Base-by-base conservation (phyloP, 768 basidiomycete species). In the Phlegmacium glaucopus region DNA sequence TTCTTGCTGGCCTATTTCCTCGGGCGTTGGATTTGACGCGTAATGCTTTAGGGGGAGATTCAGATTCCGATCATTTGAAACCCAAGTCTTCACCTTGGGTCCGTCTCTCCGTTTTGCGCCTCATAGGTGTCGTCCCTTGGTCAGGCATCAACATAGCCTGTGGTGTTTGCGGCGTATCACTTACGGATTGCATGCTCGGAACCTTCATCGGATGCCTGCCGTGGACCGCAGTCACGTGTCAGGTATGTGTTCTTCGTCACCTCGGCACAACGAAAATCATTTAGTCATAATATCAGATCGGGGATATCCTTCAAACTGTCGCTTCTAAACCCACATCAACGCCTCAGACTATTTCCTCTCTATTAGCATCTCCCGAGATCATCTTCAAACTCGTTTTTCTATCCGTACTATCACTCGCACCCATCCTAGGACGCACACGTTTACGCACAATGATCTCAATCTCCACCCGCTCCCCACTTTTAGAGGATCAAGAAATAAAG, bases 61-160 rank as follows among this genome's bases (percentile, higher is more conserved):
- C 80, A 5, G 72, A 78, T 58, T 48, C 63, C 30, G 69, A 71
- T 37, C 43, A 49, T 45, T 51, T 49, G 26, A 62, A 65, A 50
- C 60, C 61, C 44, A 68, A 63, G 47, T 73, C 77, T 6, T 67
- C 76, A 9, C 67, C 83, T 2, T 96, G 94, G 94, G 84, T 93
- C 37, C 82, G 93, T 34, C 71, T 96, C 37, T 85, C 92, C 3
- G 79, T 95, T 48, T 78, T 97, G 52, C 82, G 94, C 41, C 82
- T 95, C 48, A 80, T 95, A 58, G 94, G 94, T 15, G 82, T 97
- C 45, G 91, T 96, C 4, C 94, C 94, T 5, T 97, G 94, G 94
- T 91, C 90, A 48, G 93, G 91, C 49, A 92, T 97, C 74, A 97
- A 97, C 65, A 88, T 97, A 48, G 94, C 94, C 38, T 95, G 88